Base-by-base conservation (phyloP, 768 basidiomycete species). In the Suillus decipiens region DNA sequence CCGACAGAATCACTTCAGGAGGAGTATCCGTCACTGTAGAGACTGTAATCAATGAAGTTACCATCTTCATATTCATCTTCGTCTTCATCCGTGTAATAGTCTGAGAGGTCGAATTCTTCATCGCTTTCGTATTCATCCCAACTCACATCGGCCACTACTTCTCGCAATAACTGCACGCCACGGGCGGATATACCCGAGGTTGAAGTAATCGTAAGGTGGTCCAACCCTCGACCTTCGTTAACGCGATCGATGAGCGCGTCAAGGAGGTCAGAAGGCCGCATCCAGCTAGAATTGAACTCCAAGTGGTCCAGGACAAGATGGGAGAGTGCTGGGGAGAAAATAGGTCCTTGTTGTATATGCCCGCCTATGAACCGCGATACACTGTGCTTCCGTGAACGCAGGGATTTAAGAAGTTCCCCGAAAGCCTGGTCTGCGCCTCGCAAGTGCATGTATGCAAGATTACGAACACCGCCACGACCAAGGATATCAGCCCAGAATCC, bases 191-290 rank as follows among this genome's bases (percentile, higher is more conserved):
- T 36, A 41, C 53, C 17, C 36, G 8, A 11, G 11, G 53, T 57
- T 34, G 11, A 28, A n/a, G 12, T 12, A 8, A 61, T 19, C 14
- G 24, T 15, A 14, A 61, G 60, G 33, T 55, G 14, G 19, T 61
- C 31, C 14, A 61, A 37, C 19, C 53, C 45, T 15, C 47, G 48
- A 58, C 36, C 54, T 56, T 53, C 48, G 22, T 61, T 61, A 34
- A 31, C 53, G 8, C 60, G 60, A 57, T 54, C 60, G 3, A 61
- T 61, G 60, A 61, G 60, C 24, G 31, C 60, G 17, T 61, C 60
- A n/a, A 9, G 34, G 12, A 58, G 22, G 34, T 61, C 60, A 19
- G 24, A 37, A 6, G 60, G 60, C 11, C 15, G 47, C 24, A 28
- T 8, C 5, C 33, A 48, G 11, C 6, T 11, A 11, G 15, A 3